Evolutionary conservation across 2,329 filamentous ascomycete species (phyloP).

Genomic region (Cytospora piceicola): DNA sequence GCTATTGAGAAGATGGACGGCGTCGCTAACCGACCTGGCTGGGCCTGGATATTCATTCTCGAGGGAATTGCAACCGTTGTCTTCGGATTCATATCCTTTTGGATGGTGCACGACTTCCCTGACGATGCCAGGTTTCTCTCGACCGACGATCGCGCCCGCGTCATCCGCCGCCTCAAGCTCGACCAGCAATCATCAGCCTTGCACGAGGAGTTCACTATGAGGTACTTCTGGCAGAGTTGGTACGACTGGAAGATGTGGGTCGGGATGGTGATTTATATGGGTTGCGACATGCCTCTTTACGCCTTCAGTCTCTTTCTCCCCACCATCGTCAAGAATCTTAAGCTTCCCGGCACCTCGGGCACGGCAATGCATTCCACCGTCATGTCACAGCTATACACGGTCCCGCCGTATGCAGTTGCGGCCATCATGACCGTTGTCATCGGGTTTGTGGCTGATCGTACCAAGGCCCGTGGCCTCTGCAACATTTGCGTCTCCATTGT

Average conservation of each 20-base stretch:
- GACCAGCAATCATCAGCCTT: slow-evolving; percentile 71
- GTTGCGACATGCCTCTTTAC: slow-evolving; percentile 54
- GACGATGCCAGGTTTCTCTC: slow-evolving; percentile 73
- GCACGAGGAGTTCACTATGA: slow-evolving; percentile 72
- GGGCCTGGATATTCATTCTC: slow-evolving; percentile 67
- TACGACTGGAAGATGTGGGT: slow-evolving; percentile 76
- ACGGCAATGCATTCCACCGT: slow-evolving; percentile 26
- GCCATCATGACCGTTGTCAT: slow-evolving; percentile 70
- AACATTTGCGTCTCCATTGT: slow-evolving; percentile 74
- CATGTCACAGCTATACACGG: slow-evolving; percentile 69
- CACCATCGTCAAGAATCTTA: slow-evolving; percentile 54
- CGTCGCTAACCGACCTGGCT: slow-evolving; percentile 55
- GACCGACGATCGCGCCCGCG: slow-evolving; percentile 66
- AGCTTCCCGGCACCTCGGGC: slow-evolving; percentile 44
- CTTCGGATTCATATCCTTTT: slow-evolving; percentile 68
- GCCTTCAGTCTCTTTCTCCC: slow-evolving; percentile 60
- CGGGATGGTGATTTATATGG: slow-evolving; percentile 54
- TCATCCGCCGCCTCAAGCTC: slow-evolving; percentile 66
- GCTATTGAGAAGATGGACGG: slow-evolving; percentile 70
- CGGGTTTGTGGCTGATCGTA: slow-evolving; percentile 78
- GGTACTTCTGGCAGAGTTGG: slow-evolving; percentile 70
- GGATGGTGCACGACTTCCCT: slow-evolving; percentile 79
- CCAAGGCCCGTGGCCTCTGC: slow-evolving; percentile 73
- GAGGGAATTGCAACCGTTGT: slow-evolving; percentile 71
- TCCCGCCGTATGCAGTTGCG: slow-evolving; percentile 75